phyloP scores from a whole-genome alignment of 108 stramenopile species.

The Pseudonitzschia multiseries region DNA sequence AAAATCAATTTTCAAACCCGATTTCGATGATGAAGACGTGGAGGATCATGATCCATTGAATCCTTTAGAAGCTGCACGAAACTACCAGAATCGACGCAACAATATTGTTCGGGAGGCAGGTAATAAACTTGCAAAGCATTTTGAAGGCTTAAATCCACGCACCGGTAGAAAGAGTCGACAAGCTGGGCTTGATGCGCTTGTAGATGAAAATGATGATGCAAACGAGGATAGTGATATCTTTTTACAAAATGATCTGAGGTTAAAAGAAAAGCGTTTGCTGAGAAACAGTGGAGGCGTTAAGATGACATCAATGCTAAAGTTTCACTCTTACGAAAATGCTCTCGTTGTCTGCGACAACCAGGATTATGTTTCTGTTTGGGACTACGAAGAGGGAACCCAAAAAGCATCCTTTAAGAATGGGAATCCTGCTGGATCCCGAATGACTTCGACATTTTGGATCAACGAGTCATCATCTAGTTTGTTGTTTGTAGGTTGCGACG shows the following conservation, averaged over 20 bases:
- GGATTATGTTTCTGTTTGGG: slow-evolving; percentile 84
- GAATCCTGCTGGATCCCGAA: slow-evolving; percentile 64
- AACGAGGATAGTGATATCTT: slow-evolving; percentile 38
- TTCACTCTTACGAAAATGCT: slow-evolving; percentile 92
- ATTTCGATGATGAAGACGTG: slow-evolving; percentile 21
- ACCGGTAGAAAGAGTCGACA: slow-evolving; percentile 17
- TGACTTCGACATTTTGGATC: slow-evolving; percentile 91
- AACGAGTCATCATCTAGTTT: slow-evolving; percentile 82
- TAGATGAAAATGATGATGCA: slow-evolving; percentile 25
- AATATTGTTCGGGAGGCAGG: slow-evolving; percentile 41
- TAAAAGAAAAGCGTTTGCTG: slow-evolving; percentile 70
- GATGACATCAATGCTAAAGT: slow-evolving; percentile 78
- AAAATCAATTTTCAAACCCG: slow-evolving; percentile 52
- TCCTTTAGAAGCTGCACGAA: slow-evolving; percentile 64
- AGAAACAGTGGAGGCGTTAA: slow-evolving; percentile 54
- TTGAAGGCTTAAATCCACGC: slow-evolving; percentile 55
- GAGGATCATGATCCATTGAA: slow-evolving; percentile 69
- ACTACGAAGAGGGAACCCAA: slow-evolving; percentile 53
- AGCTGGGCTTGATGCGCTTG: slow-evolving; percentile 4
- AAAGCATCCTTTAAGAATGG: slow-evolving; percentile 58
- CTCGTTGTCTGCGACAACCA: slow-evolving; percentile 80
- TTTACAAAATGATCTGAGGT: slow-evolving; percentile 60
- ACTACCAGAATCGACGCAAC: slow-evolving; percentile 73
- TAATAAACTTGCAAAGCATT: slow-evolving; percentile 53
- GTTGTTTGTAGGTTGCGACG: slow-evolving; percentile 88